Evolutionary conservation across 164 flowering plant species (phyloP).

Genomic region (Chimonanthus praecox): DNA sequence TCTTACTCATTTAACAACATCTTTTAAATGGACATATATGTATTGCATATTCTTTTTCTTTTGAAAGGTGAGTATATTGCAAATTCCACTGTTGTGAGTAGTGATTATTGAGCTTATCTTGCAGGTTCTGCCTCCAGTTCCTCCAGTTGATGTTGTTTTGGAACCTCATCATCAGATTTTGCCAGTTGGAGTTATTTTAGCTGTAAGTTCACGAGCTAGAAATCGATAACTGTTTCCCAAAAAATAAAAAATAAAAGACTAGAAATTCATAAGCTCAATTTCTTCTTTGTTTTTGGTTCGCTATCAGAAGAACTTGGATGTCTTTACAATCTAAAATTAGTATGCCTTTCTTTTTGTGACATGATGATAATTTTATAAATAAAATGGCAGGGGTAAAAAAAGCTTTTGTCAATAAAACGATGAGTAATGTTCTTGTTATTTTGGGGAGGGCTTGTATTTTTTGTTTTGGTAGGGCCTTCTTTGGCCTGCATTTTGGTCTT

Average conservation of each 20-base stretch:
- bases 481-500: no score
- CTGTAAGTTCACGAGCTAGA: conserved; percentile 45
- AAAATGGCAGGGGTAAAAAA: no score
- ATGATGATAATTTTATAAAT: no score
- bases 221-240: no score
- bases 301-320: not conserved
- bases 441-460: no score
- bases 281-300: not conserved
- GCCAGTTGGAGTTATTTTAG: conserved; percentile 73
- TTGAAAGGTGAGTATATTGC: no score
- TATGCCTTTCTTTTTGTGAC: not conserved
- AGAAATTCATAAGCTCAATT: not conserved
- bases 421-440: no score
- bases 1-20: not conserved
- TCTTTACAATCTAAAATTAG: not conserved
- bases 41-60: not conserved
- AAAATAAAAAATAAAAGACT: not conserved
- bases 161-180: conserved; percentile 55
- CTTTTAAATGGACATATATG: not conserved
- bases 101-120: conserved; percentile 6
- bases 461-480: no score
- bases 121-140: conserved; percentile 83
- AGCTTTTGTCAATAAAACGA: no score
- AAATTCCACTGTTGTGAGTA: not conserved
- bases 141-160: conserved; percentile 51